phyloP scores from a whole-genome alignment of 1,139 yeast genomes.

The Suhomyces yuchorum region DNA sequence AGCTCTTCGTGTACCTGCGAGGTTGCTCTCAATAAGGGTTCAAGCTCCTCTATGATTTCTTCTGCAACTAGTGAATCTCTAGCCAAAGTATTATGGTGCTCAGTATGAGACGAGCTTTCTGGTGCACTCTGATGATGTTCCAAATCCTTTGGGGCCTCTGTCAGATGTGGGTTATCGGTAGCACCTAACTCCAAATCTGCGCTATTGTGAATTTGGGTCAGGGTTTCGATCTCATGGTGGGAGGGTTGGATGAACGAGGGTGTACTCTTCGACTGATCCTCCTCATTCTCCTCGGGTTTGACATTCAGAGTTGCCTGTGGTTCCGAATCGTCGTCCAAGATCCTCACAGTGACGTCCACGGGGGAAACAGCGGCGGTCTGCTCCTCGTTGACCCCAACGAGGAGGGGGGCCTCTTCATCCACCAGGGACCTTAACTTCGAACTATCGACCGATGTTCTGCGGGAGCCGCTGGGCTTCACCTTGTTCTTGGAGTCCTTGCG shows the following conservation, averaged over 20 bases:
- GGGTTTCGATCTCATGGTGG: not conserved
- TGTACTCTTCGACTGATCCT: not conserved
- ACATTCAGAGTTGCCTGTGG: not conserved
- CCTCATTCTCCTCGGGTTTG: not conserved
- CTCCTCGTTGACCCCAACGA: conserved; percentile 6
- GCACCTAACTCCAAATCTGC: not conserved
- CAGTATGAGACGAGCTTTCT: not conserved
- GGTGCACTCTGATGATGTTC: not conserved
- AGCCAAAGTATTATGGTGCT: not conserved
- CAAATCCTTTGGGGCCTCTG: not conserved
- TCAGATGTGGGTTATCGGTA: not conserved
- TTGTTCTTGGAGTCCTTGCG: not conserved
- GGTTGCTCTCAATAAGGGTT: conserved; percentile 8
- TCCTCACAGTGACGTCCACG: conserved; percentile 9
- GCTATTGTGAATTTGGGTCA: not conserved
- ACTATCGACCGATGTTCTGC: conserved; percentile 4
- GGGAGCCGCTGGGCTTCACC: not conserved
- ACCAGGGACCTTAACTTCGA: conserved; percentile 3
- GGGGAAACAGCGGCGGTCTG: conserved; percentile 7
- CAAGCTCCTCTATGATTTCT: conserved; percentile 11
- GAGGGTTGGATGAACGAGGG: not conserved
- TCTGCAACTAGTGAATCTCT: conserved; percentile 1
- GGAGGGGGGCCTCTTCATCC: not conserved
- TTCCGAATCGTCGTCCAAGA: conserved; percentile 4
- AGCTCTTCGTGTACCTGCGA: conserved; percentile 1